Percentiles rank a stretch among this genome's conserved stretches.
Conservation (phyloP, 202 grass and related monocot genomes). For the Digitaria exilis region DNA sequence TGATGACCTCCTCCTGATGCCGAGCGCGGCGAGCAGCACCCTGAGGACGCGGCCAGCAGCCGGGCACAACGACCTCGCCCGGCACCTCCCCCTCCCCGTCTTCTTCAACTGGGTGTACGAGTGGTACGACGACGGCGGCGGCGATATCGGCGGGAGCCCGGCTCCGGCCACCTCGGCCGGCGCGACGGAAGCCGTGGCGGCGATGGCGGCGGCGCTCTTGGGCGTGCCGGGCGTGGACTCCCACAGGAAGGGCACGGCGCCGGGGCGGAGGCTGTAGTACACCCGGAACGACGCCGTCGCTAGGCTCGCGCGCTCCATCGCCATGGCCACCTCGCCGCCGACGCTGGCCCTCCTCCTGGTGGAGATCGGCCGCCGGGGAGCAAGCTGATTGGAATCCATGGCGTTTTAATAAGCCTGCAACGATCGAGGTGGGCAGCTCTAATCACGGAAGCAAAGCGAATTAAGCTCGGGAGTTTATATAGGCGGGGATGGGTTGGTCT, state of each 20-base stretch:
- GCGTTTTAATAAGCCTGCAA: background rate
- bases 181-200: background rate
- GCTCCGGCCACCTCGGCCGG: background rate
- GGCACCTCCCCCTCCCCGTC: conserved; percentile 12
- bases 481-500: conserved; percentile 21
- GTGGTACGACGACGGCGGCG: conserved; percentile 35
- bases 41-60: conserved; percentile 12
- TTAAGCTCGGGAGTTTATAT: conserved; percentile 13
- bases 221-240: conserved; percentile 59
- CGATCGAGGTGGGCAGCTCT: background rate
- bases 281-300: conserved; percentile 49
- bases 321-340: background rate
- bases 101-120: conserved; percentile 19
- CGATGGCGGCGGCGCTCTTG: conserved; percentile 9
- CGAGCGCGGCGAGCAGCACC: conserved; percentile 28
- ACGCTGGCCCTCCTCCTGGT: background rate
- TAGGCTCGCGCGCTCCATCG: conserved; percentile 37
- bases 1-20: conserved; percentile 22
- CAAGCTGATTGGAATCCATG: conserved; percentile 31
- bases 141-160: conserved; percentile 3
- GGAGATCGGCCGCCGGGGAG: conserved; percentile 4
- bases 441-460: background rate
- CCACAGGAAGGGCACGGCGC: conserved; percentile 58
- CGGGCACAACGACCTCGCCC: background rate
- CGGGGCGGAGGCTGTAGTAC: conserved; percentile 45